These are phyloP conservation scores for Cnidoscolus chayamansa DNA, from an alignment of 441 rosid species.

Conservation along the genomic window DNA sequence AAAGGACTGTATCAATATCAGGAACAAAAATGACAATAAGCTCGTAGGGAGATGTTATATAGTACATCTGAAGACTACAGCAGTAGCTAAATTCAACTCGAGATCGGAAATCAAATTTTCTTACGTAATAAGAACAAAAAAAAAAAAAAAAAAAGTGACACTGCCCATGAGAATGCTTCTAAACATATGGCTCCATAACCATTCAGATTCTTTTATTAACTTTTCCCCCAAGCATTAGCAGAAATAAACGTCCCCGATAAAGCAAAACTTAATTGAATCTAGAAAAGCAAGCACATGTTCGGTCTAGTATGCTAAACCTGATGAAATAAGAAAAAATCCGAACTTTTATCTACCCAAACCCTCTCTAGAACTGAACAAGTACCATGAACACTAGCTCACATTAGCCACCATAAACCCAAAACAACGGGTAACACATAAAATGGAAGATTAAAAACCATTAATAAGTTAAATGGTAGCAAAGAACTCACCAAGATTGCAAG, in stretches of 20 bases:
- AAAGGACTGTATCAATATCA: not conserved
- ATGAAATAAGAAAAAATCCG: not conserved
- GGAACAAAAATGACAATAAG: not conserved
- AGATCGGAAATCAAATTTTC: conserved; percentile 16
- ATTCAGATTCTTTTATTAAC: conserved; percentile 9
- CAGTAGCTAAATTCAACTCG: conserved; percentile 9
- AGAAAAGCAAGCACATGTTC: not conserved
- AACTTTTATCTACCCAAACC: not conserved
- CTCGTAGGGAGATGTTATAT: not conserved
- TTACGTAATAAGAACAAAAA: too few relatives aligned
- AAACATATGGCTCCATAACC: not conserved
- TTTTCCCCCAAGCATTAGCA: conserved; percentile 19
- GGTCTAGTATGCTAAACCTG: not conserved
- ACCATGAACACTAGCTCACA: conserved; percentile 2
- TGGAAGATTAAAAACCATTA: not conserved
- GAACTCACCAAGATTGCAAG: conserved; percentile 22
- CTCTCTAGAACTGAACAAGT: not conserved
- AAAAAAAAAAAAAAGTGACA: too few relatives aligned
- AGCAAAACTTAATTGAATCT: not conserved
- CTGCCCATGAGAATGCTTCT: not conserved
- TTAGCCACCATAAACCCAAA: not conserved
- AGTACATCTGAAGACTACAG: not conserved
- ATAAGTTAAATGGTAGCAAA: not conserved
- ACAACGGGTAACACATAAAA: not conserved
- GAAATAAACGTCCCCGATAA: too few relatives aligned